Conservation (phyloP, 805 yeast genomes). For the Pichia scutulata region DNA sequence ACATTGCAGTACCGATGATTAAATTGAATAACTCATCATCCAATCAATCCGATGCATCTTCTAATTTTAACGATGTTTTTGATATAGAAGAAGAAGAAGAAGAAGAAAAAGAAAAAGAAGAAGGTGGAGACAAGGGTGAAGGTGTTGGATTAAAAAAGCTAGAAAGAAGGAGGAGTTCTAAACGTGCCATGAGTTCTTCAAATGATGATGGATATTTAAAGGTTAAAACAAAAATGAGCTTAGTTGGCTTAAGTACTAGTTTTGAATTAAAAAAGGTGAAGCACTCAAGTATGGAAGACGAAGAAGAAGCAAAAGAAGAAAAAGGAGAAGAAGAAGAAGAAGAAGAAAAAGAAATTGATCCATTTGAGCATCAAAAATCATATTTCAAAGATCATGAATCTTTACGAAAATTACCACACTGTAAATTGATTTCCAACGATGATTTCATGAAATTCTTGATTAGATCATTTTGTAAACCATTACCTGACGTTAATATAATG, state of each 20-base stretch:
- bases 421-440: constrained; percentile 21
- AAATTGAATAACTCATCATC: neutral
- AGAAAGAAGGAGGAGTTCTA: constrained; percentile 15
- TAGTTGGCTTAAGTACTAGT: neutral
- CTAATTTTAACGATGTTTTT: neutral
- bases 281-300: neutral
- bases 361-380: constrained; percentile 17
- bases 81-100: constrained; percentile 1
- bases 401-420: constrained; percentile 8
- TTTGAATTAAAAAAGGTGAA: neutral
- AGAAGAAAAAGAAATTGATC: constrained; percentile 1
- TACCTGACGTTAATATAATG: constrained; percentile 61
- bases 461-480: constrained; percentile 19
- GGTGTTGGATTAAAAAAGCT: neutral
- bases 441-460: constrained; percentile 20
- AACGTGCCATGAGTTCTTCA: constrained; percentile 25
- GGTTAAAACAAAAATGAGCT: constrained; percentile 18
- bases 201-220: constrained; percentile 25
- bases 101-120: neutral
- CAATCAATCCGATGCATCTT: neutral
- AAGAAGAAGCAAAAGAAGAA: neutral
- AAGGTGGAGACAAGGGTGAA: neutral
- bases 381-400: constrained; percentile 18
- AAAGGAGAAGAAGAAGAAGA: neutral
- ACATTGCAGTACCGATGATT: neutral